Percentiles rank a stretch among this genome's conserved stretches.
Conservation (phyloP, 2,329 filamentous ascomycete species). For the Colletotrichum sp. region DNA sequence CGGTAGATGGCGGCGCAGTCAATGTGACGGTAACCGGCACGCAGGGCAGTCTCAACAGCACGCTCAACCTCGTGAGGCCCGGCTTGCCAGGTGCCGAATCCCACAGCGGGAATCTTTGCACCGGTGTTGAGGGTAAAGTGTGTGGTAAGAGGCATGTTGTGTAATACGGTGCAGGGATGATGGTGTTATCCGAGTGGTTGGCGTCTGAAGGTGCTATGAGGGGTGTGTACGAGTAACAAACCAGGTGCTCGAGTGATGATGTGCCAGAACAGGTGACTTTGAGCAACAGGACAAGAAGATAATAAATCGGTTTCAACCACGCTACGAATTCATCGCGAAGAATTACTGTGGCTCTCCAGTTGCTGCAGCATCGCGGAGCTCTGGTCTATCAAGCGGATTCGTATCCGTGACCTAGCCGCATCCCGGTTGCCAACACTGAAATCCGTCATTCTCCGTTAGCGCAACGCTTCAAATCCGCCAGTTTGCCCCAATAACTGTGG, state of each 20-base stretch:
- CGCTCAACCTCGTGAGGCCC: conserved; percentile 47
- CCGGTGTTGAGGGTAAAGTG: conserved; percentile 25
- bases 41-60: conserved; percentile 52
- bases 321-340: not conserved
- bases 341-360: not conserved
- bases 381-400: not conserved
- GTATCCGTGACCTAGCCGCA: not conserved
- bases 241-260: not conserved
- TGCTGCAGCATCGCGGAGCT: not conserved
- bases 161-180: not conserved
- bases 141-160: conserved; percentile 17
- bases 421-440: rapidly evolving
- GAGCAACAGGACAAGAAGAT: not conserved
- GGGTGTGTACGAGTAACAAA: not conserved
- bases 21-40: conserved; percentile 48
- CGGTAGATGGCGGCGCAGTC: conserved; percentile 54
- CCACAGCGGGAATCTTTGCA: conserved; percentile 23
- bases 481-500: not conserved
- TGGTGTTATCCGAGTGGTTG: not conserved
- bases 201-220: not conserved
- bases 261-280: not conserved
- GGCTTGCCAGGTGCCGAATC: conserved; percentile 27
- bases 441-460: not conserved
- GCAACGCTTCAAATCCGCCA: not conserved
- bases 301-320: not conserved